Evolutionary conservation across 164 flowering plant genomes (phyloP).

Genomic region (Umbilicus rupestris): DNA sequence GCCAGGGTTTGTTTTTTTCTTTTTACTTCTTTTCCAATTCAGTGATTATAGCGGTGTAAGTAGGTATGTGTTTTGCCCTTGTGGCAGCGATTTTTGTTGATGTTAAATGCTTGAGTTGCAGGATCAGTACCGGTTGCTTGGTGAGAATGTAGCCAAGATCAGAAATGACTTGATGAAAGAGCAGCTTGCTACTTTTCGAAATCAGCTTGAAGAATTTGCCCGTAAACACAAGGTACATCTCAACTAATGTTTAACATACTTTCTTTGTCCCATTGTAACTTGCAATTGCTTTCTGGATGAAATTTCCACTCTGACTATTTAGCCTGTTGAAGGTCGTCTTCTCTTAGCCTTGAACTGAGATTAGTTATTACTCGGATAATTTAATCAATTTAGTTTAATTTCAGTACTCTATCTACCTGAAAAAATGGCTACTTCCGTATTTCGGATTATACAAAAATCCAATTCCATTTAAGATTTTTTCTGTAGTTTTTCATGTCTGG

Average conservation of each 20-base stretch:
- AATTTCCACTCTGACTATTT: not conserved
- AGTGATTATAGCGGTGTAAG: not conserved
- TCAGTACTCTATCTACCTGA: too few species aligned
- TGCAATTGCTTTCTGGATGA: not conserved
- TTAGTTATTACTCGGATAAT: too few species aligned
- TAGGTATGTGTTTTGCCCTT: not conserved
- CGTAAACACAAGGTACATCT: conserved; percentile 84
- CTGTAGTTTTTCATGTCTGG: too few species aligned
- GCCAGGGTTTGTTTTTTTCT: conserved; percentile 30
- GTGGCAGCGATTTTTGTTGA: not conserved
- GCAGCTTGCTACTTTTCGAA: conserved; percentile 76
- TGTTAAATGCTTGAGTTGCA: conserved; percentile 12
- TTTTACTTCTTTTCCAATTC: not conserved
- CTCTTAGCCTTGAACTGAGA: too few species aligned
- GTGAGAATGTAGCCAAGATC: conserved; percentile 90
- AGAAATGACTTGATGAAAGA: conserved; percentile 93
- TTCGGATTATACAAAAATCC: too few species aligned
- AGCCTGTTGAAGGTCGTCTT: too few species aligned
- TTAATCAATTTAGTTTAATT: too few species aligned
- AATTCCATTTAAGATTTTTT: too few species aligned
- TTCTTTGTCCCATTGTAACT: too few species aligned
- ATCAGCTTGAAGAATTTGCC: conserved; percentile 92
- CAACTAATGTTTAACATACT: not conserved
- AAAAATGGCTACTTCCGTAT: too few species aligned
- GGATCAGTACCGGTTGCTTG: conserved; percentile 86